A percentile compares a stretch with the other conserved stretches of the same genome.
phyloP scores from a whole-genome alignment of 2,329 filamentous ascomycete genomes.

The Trichophyton schoenleinii region DNA sequence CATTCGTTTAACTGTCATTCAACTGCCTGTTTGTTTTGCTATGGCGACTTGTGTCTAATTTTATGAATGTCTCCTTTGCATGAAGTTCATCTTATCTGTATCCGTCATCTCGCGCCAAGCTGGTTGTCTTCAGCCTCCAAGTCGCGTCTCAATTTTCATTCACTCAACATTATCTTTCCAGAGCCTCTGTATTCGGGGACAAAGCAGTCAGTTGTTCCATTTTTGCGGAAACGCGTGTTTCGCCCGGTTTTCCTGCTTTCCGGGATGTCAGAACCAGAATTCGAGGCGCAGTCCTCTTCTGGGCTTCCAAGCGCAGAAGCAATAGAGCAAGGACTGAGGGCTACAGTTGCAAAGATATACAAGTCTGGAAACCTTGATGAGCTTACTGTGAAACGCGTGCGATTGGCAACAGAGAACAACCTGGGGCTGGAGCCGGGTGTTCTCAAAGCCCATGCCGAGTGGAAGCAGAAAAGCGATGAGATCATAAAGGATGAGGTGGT shows the following conservation, averaged over 20 bases:
- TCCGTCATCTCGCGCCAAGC: background rate
- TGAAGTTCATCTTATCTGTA: background rate
- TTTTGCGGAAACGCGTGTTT: background rate
- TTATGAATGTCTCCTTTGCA: no score
- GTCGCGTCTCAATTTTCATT: background rate
- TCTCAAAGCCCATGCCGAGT: conserved; percentile 40
- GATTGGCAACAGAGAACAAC: conserved; percentile 39
- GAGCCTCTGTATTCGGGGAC: background rate
- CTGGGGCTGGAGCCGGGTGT: conserved; percentile 43
- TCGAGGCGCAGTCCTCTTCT: conserved; percentile 16
- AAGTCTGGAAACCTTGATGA: conserved; percentile 35
- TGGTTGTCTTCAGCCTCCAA: background rate
- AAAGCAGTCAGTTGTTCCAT: background rate
- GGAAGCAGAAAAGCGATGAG: conserved; percentile 44
- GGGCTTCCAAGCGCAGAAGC: conserved; percentile 22
- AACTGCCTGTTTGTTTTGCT: no score
- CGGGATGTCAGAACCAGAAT: conserved; percentile 22
- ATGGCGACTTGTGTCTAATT: no score
- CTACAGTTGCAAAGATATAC: conserved; percentile 27
- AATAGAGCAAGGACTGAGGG: conserved; percentile 29
- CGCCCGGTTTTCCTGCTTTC: background rate
- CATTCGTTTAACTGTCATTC: no score
- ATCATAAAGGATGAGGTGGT: conserved; percentile 44
- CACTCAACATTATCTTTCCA: background rate
- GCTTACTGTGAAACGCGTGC: conserved; percentile 46